These are phyloP conservation scores for Tilletiaria anomala DNA, from an alignment of 1,284 basidiomycete species.

Conservation along the genomic window DNA sequence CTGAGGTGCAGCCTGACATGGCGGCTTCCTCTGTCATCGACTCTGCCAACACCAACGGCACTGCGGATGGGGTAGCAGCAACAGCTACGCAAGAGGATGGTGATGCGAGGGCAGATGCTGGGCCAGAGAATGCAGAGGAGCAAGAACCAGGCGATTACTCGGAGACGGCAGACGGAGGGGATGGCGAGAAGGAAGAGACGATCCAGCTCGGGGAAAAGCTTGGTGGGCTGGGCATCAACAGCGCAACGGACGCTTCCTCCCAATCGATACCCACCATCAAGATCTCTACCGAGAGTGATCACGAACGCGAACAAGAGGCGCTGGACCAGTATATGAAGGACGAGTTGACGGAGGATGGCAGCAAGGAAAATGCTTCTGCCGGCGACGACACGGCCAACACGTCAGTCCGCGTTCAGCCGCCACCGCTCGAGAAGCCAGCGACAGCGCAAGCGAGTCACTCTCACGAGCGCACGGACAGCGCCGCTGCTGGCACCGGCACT, in stretches of 20 bases:
- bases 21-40: too few species aligned
- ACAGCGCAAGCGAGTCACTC: constrained; percentile 25
- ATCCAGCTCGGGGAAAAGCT: constrained; percentile 3
- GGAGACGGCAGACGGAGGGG: constrained; percentile 2
- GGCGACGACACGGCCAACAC: neutral
- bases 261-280: constrained; percentile 71
- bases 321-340: constrained; percentile 33
- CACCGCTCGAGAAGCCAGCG: constrained; percentile 41
- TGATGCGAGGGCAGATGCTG: neutral
- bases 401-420: constrained; percentile 18
- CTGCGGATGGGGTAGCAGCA: too few species aligned
- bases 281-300: constrained; percentile 66
- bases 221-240: constrained; percentile 14
- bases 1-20: neutral
- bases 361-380: neutral
- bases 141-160: neutral
- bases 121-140: neutral
- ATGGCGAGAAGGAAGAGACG: constrained; percentile 4
- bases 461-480: constrained; percentile 18
- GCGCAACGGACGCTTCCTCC: too few species aligned
- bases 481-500: neutral
- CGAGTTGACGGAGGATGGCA: constrained; percentile 12
- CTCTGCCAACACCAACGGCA: too few species aligned
- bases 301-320: constrained; percentile 45
- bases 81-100: too few species aligned